These are phyloP conservation scores for Xylariales sp. DNA, from an alignment of 2,329 filamentous ascomycete genomes.

Conservation along the genomic window DNA sequence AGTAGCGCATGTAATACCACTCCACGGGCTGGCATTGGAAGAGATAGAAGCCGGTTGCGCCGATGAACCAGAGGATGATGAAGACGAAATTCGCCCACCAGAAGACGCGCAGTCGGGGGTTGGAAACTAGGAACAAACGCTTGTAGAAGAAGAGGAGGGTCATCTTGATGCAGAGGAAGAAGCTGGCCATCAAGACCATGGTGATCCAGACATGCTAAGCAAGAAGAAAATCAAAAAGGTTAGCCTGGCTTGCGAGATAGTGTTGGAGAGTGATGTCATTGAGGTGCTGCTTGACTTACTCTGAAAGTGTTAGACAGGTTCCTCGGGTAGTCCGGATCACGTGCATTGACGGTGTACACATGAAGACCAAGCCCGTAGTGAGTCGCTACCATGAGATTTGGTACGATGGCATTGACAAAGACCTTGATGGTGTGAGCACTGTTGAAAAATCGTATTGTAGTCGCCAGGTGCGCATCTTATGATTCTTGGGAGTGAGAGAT, in stretches of 20 bases:
- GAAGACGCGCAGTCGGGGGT: slow-evolving; percentile 40
- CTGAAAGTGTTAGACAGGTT: slow-evolving; percentile 44
- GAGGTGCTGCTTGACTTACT: slow-evolving; percentile 29
- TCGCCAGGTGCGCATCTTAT: not conserved
- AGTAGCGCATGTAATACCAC: slow-evolving; percentile 46
- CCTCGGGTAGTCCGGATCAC: slow-evolving; percentile 40
- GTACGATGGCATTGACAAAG: slow-evolving; percentile 44
- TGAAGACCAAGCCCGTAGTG: slow-evolving; percentile 45
- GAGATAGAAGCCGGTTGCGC: slow-evolving; percentile 44
- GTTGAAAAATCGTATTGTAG: not conserved
- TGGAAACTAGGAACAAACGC: slow-evolving; percentile 41
- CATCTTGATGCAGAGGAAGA: slow-evolving; percentile 45
- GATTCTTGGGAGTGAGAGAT: not conserved
- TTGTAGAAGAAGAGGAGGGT: slow-evolving; percentile 46
- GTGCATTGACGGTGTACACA: slow-evolving; percentile 38
- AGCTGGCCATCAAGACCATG: slow-evolving; percentile 46
- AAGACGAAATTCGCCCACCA: slow-evolving; percentile 46
- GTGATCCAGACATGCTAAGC: slow-evolving; percentile 46
- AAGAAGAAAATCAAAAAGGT: not conserved
- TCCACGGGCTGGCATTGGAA: slow-evolving; percentile 44
- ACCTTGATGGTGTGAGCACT: slow-evolving; percentile 28
- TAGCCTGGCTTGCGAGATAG: not conserved
- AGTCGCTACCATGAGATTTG: slow-evolving; percentile 45
- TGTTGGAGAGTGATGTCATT: not conserved
- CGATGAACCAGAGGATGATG: slow-evolving; percentile 44